Evolutionary conservation across 208 protist species (phyloP).

Genomic region (Naegleria gruberi): DNA sequence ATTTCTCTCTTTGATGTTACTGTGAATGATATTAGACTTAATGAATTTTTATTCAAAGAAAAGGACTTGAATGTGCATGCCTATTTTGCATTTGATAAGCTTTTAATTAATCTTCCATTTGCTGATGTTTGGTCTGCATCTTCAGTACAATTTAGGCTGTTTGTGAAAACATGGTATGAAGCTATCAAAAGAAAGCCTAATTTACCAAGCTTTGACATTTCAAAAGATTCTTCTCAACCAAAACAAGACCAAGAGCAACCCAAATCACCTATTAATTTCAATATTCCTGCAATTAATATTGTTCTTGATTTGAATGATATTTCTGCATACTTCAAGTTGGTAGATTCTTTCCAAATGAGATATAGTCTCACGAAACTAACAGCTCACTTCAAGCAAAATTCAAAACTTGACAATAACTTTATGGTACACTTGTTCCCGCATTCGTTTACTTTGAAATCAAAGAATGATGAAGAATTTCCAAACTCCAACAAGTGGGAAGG

Average conservation of each 20-base stretch:
- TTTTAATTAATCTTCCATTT: neutral
- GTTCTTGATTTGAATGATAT: neutral
- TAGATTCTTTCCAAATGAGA: neutral
- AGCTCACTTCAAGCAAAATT: neutral
- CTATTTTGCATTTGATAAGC: neutral
- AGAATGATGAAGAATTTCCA: neutral
- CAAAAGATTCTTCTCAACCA: neutral
- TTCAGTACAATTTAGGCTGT: neutral
- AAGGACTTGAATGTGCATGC: neutral
- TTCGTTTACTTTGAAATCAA: neutral
- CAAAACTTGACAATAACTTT: neutral
- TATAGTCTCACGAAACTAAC: neutral
- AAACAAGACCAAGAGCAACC: neutral
- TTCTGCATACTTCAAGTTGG: neutral
- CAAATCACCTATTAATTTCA: neutral
- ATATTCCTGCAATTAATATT: neutral
- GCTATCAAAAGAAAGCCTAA: neutral
- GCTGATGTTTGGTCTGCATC: neutral
- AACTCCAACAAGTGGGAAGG: neutral
- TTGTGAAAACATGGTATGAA: constrained; percentile 1
- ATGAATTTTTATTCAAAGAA: neutral
- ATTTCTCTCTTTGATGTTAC: neutral
- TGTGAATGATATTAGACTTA: neutral
- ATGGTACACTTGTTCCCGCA: neutral
- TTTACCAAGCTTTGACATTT: neutral